A percentile compares a stretch with the other conserved stretches of the same genome.
These are phyloP conservation scores for Auriscalpium vulgare DNA, from an alignment of 768 basidiomycete genomes.

Conservation along the genomic window DNA sequence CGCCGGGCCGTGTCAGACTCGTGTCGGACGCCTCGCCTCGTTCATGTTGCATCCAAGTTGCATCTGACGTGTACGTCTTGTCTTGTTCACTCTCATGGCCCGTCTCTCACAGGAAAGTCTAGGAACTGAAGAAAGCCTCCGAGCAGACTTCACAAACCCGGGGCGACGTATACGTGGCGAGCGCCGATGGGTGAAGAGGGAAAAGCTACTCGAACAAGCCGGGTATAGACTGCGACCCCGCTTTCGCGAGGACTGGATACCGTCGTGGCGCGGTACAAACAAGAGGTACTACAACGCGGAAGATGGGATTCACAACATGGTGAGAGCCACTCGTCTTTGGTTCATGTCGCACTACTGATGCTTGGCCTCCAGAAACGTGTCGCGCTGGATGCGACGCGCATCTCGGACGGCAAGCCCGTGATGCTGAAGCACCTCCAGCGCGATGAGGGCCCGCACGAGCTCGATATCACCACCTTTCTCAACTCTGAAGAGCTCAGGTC, in stretches of 20 bases:
- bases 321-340: neutral
- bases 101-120: too few relatives aligned
- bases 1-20: too few relatives aligned
- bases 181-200: conserved; percentile 6
- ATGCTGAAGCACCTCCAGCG: too few relatives aligned
- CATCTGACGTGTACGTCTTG: too few relatives aligned
- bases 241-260: conserved; percentile 6
- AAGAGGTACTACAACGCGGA: conserved; percentile 1
- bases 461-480: conserved; percentile 1
- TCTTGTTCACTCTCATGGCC: too few relatives aligned
- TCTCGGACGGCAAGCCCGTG: too few relatives aligned
- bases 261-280: conserved; percentile 2
- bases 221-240: conserved; percentile 11
- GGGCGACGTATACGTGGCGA: conserved; percentile 1
- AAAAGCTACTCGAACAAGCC: neutral
- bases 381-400: too few relatives aligned
- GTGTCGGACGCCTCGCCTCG: too few relatives aligned
- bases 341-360: neutral
- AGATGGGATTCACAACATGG: conserved; percentile 3
- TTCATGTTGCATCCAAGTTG: too few relatives aligned
- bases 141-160: too few relatives aligned
- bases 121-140: too few relatives aligned
- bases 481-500: neutral
- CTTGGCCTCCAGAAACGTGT: too few relatives aligned
- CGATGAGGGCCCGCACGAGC: conserved; percentile 6